Evolutionary conservation across 2,329 filamentous ascomycete species (phyloP).

Genomic region (Harringtonia aguacate): DNA sequence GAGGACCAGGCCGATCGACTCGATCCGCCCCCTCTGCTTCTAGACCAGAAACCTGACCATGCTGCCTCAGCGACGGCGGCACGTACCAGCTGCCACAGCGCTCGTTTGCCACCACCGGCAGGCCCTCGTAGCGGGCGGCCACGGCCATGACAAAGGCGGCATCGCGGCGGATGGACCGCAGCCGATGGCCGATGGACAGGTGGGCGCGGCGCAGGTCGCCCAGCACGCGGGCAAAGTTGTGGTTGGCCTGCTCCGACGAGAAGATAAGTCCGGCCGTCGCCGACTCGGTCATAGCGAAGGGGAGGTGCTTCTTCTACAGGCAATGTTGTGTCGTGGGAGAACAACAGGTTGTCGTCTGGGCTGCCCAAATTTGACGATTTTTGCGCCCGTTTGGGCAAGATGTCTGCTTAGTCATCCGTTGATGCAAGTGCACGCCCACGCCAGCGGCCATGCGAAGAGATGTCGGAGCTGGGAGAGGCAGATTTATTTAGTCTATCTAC

Average conservation of each 20-base stretch:
- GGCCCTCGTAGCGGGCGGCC: constrained; percentile 31
- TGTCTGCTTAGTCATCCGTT: no score
- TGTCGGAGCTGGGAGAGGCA: no score
- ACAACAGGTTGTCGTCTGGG: no score
- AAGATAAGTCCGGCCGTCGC: constrained; percentile 35
- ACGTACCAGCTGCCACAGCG: constrained; percentile 97
- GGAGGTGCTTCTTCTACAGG: not conserved
- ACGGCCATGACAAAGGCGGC: constrained; percentile 61
- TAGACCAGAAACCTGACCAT: not conserved
- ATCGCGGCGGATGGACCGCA: constrained; percentile 68
- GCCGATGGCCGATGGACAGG: constrained; percentile 69
- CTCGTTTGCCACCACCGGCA: constrained; percentile 80
- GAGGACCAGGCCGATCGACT: not conserved
- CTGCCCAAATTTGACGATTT: no score
- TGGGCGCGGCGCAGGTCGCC: constrained; percentile 65
- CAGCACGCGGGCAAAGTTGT: constrained; percentile 60
- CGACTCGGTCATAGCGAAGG: constrained; percentile 15
- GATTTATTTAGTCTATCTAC: no score
- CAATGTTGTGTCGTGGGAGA: no score
- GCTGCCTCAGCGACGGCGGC: constrained; percentile 27
- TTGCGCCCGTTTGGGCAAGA: no score
- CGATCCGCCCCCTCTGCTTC: no score
- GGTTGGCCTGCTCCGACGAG: constrained; percentile 37
- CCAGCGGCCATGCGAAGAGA: no score
- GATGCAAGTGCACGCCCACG: no score